Percentiles rank a stretch among this genome's conserved stretches.
Conservation (phyloP, 2,329 filamentous ascomycete genomes). For the Zelopaecilomyces penicillatus region DNA sequence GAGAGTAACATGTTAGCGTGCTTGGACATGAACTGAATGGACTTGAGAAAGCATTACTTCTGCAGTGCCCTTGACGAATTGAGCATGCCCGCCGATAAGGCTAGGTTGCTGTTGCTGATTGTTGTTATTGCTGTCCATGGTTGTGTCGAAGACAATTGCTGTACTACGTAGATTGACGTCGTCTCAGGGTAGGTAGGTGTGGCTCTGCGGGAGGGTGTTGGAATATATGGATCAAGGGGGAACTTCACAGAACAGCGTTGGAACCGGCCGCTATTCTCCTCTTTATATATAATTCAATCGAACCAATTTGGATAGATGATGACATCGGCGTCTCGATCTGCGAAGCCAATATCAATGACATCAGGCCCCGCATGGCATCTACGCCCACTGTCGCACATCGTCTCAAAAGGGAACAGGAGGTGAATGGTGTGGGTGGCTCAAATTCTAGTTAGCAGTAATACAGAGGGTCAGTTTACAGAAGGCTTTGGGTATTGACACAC, state of each 20-base stretch:
- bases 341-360: conserved; percentile 10
- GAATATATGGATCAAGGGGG: background rate
- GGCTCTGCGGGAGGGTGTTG: background rate
- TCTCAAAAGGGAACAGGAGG: too few relatives aligned
- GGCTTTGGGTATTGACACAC: too few relatives aligned
- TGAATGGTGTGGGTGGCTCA: too few relatives aligned
- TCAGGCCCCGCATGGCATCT: conserved; percentile 2
- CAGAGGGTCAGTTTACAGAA: too few relatives aligned
- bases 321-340: conserved; percentile 13
- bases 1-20: background rate
- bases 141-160: too few relatives aligned
- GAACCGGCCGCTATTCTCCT: too few relatives aligned
- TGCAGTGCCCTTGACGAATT: conserved; percentile 61
- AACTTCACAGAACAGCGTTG: too few relatives aligned
- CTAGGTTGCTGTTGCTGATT: conserved; percentile 39
- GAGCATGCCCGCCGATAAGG: conserved; percentile 54
- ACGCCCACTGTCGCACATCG: too few relatives aligned
- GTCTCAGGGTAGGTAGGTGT: background rate
- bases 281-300: background rate
- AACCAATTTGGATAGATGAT: conserved; percentile 3
- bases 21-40: too few relatives aligned
- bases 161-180: too few relatives aligned
- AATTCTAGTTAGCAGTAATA: too few relatives aligned
- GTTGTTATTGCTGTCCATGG: conserved; percentile 21
- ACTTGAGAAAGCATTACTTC: conserved; percentile 37